A percentile compares a stretch with the other conserved stretches of the same genome.
Conservation (phyloP, 2,329 filamentous ascomycete genomes). For the Berkeleyomyces basicola region DNA sequence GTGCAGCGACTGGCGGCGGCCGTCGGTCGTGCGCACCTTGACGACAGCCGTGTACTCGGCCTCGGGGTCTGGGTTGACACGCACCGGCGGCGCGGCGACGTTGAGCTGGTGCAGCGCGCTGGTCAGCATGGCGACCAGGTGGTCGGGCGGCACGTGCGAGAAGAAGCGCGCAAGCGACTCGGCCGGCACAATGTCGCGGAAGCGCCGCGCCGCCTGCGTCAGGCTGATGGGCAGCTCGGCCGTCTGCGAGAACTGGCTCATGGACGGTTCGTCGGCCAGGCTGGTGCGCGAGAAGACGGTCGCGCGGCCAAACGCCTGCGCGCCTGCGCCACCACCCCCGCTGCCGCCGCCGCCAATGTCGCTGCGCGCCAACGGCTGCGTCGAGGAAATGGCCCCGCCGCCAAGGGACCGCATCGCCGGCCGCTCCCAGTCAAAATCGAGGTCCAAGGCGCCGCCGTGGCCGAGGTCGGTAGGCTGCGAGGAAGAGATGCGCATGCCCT, state of each 20-base stretch:
- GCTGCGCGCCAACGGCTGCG: constrained; percentile 28
- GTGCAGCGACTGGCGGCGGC: constrained; percentile 52
- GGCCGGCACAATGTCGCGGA: constrained; percentile 78
- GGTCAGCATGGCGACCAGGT: constrained; percentile 64
- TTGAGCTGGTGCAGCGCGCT: constrained; percentile 75
- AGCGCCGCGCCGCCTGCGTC: constrained; percentile 76
- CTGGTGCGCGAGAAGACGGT: constrained; percentile 35
- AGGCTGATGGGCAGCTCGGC: constrained; percentile 67
- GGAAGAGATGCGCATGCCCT: constrained; percentile 27
- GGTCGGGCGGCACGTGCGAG: constrained; percentile 56
- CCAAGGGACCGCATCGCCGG: constrained; percentile 41
- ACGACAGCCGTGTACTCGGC: constrained; percentile 35
- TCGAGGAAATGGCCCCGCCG: constrained; percentile 26
- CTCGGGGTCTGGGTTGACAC: constrained; percentile 22
- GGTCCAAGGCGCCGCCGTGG: constrained; percentile 46
- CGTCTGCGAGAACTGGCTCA: constrained; percentile 67
- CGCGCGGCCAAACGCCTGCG: neutral
- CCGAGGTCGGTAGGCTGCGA: constrained; percentile 44
- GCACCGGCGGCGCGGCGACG: constrained; percentile 47
- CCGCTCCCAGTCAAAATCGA: constrained; percentile 75
- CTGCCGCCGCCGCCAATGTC: constrained; percentile 18
- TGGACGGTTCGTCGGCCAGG: constrained; percentile 72
- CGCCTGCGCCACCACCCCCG: neutral
- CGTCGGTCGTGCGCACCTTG: constrained; percentile 59
- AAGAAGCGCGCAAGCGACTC: constrained; percentile 86